A percentile compares a stretch with the other conserved stretches of the same genome.
phyloP scores from a whole-genome alignment of 805 yeast genomes.

The Pichia californica region DNA sequence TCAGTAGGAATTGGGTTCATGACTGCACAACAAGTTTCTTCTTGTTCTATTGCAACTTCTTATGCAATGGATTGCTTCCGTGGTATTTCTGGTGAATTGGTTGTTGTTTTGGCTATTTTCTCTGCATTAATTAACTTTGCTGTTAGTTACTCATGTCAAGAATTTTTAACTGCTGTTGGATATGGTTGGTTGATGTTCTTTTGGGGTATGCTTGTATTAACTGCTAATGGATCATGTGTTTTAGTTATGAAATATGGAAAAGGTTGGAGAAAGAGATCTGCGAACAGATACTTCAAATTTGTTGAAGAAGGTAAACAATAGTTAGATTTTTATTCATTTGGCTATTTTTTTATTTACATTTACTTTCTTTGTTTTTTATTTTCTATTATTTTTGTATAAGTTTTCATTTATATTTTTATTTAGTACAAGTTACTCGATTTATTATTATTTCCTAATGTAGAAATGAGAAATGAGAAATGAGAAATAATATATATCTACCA shows the following conservation, averaged over 20 bases:
- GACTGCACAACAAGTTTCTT: conserved; percentile 1
- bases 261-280: neutral
- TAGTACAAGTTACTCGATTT: too few species aligned
- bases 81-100: conserved; percentile 2
- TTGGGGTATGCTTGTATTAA: conserved; percentile 1
- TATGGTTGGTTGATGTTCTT: conserved; percentile 1
- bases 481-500: too few species aligned
- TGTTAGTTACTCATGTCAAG: conserved; percentile 1
- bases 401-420: too few species aligned
- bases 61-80: conserved; percentile 3
- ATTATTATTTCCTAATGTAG: too few species aligned
- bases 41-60: conserved; percentile 2
- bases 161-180: conserved; percentile 1
- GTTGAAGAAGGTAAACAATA: neutral
- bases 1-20: conserved; percentile 1
- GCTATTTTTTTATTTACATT: too few species aligned
- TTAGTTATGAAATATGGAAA: neutral
- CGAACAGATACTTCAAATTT: neutral
- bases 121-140: neutral
- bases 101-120: neutral
- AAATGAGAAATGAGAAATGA: too few species aligned
- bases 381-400: too few species aligned
- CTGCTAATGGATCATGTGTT: neutral
- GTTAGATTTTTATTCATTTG: neutral
- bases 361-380: too few species aligned